These are phyloP conservation scores for Scleroderma bovista DNA, from an alignment of 768 basidiomycete species.

Conservation along the genomic window DNA sequence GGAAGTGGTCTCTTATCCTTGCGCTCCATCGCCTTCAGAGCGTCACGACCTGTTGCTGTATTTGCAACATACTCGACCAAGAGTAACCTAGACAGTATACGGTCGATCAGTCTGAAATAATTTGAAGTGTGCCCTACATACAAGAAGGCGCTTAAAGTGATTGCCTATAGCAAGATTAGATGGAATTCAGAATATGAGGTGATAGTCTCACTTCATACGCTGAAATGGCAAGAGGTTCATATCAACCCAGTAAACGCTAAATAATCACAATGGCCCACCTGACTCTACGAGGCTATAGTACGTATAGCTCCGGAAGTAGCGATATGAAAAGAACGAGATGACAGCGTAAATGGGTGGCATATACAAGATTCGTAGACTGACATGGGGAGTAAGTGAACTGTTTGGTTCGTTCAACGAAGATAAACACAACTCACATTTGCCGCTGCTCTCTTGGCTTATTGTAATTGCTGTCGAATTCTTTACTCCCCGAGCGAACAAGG, in stretches of 20 bases:
- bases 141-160: slow-evolving; percentile 86
- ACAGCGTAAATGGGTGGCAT: slow-evolving; percentile 82
- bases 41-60: slow-evolving; percentile 55
- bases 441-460: slow-evolving; percentile 68
- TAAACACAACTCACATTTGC: slow-evolving; percentile 54
- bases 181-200: slow-evolving; percentile 2
- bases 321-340: slow-evolving; percentile 82
- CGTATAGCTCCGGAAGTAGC: slow-evolving; percentile 75
- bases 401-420: neutral
- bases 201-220: slow-evolving; percentile 57
- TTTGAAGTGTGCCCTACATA: slow-evolving; percentile 30
- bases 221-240: slow-evolving; percentile 18
- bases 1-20: slow-evolving; percentile 78
- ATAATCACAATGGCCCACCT: slow-evolving; percentile 29
- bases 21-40: slow-evolving; percentile 62
- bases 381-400: neutral
- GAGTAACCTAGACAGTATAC: slow-evolving; percentile 47
- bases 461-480: slow-evolving; percentile 52
- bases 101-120: neutral
- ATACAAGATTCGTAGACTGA: slow-evolving; percentile 71
- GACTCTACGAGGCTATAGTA: slow-evolving; percentile 50
- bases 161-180: slow-evolving; percentile 42
- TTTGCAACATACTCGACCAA: slow-evolving; percentile 82
- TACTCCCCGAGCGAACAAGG: neutral
- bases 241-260: slow-evolving; percentile 20